Evolutionary conservation across 768 basidiomycete genomes (phyloP), one percentile per base, ranked within the genome.

Genomic region (Panaeolus papilionaceus): DNA sequence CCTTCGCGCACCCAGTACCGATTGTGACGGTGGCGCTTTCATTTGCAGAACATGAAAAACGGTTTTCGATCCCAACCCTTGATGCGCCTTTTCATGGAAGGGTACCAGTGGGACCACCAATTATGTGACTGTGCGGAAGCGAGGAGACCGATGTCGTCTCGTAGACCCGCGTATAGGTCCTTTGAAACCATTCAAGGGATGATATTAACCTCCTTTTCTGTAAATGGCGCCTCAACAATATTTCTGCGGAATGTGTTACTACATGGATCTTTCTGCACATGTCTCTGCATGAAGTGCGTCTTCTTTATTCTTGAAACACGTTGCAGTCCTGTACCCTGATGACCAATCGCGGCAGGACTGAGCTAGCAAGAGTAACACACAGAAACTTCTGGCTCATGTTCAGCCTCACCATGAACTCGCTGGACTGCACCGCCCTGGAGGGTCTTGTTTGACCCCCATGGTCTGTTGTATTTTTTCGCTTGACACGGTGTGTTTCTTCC

Each of bases 341-440:
- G 54, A 58, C 33, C 33, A 58, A 58, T 58, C 54, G 10, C 11
- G 54, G 54, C 33, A 16, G 54, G 54, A 58, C 54, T 58, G 4
- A 58, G 54, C 16, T 58, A 28, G n/a, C 6, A 9, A 33, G 10
- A 37, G 54, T 16, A 49, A 49, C 47, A 7, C 12, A 33, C 54
- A 58, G 6, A 37, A 4, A 5, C 26, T 37, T 58, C 33, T 58
- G 54, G 54, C 54, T 58, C 54, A 58, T 58, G 54, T 58, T 33
- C 16, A 16, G 33, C 54, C 54, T 58, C 14, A 16, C 54, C 54
- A 37, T 37, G 54, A 51, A 58, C 54, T 58, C 3, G 54, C 54
- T 58, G 54, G 54, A 58, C 54, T 58, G 28, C 54, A 58, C 7
- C 33, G 54, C 54, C 54, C 54, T 58, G 23, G 54, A 58, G 54